Conservation (phyloP, 768 basidiomycete genomes). For the Mycena capillaripes region DNA sequence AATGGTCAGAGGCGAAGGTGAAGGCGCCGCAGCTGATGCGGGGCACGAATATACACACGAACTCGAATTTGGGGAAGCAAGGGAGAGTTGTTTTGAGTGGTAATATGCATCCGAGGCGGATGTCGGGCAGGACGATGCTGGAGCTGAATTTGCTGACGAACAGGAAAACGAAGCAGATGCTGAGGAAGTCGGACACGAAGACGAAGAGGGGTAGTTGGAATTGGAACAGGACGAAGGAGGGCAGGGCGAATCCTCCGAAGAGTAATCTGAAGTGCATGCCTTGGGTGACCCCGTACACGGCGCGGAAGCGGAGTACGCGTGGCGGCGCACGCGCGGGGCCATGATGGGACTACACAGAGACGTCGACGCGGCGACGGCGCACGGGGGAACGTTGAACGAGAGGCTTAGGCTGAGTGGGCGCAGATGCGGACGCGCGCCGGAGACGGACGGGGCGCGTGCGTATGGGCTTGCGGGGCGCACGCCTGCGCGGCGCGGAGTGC, state of each 20-base stretch:
- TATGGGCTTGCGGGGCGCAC: neutral
- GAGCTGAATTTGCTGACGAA: neutral
- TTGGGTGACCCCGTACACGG: neutral
- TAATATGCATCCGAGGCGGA: no score
- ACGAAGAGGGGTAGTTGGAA: no score
- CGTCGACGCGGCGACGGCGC: neutral
- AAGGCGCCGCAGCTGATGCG: no score
- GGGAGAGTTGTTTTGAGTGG: no score
- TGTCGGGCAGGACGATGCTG: neutral
- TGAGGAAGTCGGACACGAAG: no score
- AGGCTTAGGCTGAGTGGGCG: constrained; percentile 3
- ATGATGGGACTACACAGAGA: neutral
- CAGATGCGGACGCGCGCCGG: neutral
- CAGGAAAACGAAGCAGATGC: no score
- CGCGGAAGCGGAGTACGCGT: neutral
- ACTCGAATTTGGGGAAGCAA: neutral
- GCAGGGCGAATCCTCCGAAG: no score
- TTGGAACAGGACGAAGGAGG: no score
- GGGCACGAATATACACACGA: no score
- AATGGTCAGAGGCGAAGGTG: no score
- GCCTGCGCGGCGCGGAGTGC: constrained; percentile 1
- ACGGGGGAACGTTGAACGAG: neutral
- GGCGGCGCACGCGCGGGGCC: neutral
- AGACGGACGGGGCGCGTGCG: neutral
- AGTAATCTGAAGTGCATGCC: no score